Conservation (phyloP, 177 flowering plant genomes). For the Telopea speciosissima region DNA sequence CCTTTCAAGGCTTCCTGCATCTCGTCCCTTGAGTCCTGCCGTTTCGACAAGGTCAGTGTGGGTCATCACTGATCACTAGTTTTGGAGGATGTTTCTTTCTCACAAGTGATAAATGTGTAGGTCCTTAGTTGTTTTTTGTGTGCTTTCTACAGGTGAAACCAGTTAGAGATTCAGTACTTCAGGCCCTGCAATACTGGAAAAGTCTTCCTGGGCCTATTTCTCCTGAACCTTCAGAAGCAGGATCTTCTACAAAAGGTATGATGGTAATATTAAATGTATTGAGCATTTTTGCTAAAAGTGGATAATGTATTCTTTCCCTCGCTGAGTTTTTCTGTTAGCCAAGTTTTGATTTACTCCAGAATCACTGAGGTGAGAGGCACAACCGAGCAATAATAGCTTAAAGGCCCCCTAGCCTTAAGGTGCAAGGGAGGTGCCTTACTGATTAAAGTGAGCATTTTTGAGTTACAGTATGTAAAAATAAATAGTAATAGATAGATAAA, state of each 20-base stretch:
- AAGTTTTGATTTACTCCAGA: too few relatives aligned
- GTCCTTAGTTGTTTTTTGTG: neutral
- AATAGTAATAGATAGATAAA: too few relatives aligned
- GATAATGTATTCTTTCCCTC: neutral
- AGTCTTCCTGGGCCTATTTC: slow-evolving; percentile 44
- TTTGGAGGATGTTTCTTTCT: neutral
- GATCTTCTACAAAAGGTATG: slow-evolving; percentile 73
- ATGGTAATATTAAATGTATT: neutral
- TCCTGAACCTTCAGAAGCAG: slow-evolving; percentile 68
- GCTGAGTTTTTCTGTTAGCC: neutral
- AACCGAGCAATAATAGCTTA: too few relatives aligned
- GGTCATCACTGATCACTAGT: neutral
- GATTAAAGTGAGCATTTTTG: too few relatives aligned
- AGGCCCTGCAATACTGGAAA: slow-evolving; percentile 69
- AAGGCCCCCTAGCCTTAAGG: too few relatives aligned
- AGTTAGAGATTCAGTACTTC: slow-evolving; percentile 74
- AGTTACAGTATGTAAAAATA: too few relatives aligned
- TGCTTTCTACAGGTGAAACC: slow-evolving; percentile 69
- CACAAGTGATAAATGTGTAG: neutral
- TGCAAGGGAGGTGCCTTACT: too few relatives aligned
- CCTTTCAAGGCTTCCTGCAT: slow-evolving; percentile 40
- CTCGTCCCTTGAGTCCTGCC: slow-evolving; percentile 52
- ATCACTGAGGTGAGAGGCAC: too few relatives aligned
- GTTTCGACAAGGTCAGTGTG: slow-evolving; percentile 59
- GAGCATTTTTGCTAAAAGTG: neutral